phyloP scores from a whole-genome alignment of 345 rosid species.

The Corchorus olitorius region DNA sequence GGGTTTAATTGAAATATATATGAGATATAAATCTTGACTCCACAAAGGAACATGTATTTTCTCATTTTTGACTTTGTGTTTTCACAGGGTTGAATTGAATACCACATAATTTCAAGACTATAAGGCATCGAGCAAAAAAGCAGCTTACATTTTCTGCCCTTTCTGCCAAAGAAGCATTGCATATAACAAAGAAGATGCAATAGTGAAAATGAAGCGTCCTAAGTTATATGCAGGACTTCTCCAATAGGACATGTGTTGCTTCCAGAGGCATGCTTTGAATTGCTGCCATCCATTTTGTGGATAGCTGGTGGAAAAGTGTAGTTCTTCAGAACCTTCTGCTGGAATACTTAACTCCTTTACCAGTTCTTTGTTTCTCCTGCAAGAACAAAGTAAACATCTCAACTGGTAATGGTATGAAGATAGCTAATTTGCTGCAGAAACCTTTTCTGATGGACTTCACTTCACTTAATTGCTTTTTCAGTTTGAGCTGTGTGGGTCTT shows the following conservation, averaged over 20 bases:
- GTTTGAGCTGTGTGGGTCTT: too few species aligned
- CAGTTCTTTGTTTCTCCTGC: conserved; percentile 25
- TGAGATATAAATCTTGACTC: too few species aligned
- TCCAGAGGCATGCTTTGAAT: conserved; percentile 61
- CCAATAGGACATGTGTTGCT: conserved; percentile 60
- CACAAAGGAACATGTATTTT: too few species aligned
- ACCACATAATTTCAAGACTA: not conserved
- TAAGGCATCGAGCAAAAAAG: too few species aligned
- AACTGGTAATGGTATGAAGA: not conserved
- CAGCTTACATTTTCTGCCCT: conserved; percentile 47
- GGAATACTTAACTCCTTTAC: conserved; percentile 30
- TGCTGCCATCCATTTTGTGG: conserved; percentile 49
- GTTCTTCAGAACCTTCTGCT: conserved; percentile 27
- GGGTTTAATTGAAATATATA: too few species aligned
- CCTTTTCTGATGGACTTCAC: not conserved
- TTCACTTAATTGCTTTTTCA: not conserved
- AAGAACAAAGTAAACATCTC: too few species aligned
- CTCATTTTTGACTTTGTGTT: not conserved
- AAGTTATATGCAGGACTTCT: conserved; percentile 55
- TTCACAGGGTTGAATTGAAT: not conserved
- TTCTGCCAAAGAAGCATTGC: conserved; percentile 56
- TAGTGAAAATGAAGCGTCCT: conserved; percentile 36
- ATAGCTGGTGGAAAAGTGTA: conserved; percentile 34
- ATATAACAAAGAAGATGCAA: conserved; percentile 32
- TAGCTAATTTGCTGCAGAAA: not conserved